These are phyloP conservation scores for Phaffia rhodozyma DNA, from an alignment of 1,284 basidiomycete genomes.

Conservation along the genomic window DNA sequence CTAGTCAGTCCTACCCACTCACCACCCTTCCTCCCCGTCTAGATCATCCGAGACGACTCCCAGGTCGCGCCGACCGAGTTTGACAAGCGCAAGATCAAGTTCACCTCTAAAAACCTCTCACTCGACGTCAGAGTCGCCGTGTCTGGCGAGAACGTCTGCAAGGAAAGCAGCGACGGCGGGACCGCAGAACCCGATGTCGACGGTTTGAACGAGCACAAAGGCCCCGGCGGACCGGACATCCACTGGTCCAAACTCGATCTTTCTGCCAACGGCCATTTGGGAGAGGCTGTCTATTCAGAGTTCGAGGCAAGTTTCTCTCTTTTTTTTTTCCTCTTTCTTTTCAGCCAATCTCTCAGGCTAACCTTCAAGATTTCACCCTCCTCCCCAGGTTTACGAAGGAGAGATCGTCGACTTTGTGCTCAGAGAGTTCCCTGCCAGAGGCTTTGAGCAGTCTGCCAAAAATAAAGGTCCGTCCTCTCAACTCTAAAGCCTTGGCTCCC, in stretches of 20 bases:
- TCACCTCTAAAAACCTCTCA: conserved; percentile 48
- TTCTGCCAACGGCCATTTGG: conserved; percentile 44
- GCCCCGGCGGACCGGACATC: neutral
- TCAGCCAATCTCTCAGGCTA: too few relatives aligned
- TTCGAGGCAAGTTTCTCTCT: neutral
- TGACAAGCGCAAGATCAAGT: conserved; percentile 52
- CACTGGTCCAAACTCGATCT: conserved; percentile 42
- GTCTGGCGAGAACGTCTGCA: conserved; percentile 12
- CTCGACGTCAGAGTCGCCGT: conserved; percentile 64
- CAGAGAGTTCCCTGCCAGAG: neutral
- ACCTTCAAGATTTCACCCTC: conserved; percentile 23
- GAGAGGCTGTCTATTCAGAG: conserved; percentile 17
- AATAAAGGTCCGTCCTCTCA: conserved; percentile 23
- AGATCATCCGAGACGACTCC: conserved; percentile 40
- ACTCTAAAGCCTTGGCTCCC: conserved; percentile 29
- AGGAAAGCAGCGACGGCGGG: conserved; percentile 41
- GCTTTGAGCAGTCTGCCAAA: conserved; percentile 21
- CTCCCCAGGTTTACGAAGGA: conserved; percentile 59
- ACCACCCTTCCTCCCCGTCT: neutral
- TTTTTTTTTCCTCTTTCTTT: too few relatives aligned
- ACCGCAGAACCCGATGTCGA: conserved; percentile 38
- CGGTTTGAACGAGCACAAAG: conserved; percentile 6
- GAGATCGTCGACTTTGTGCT: conserved; percentile 75
- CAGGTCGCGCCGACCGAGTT: conserved; percentile 27
- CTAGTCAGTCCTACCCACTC: too few relatives aligned